Evolutionary conservation across 2,329 filamentous ascomycete species (phyloP), one percentile per base, ranked within the genome.

Genomic region (Fusarium tricinctum): DNA sequence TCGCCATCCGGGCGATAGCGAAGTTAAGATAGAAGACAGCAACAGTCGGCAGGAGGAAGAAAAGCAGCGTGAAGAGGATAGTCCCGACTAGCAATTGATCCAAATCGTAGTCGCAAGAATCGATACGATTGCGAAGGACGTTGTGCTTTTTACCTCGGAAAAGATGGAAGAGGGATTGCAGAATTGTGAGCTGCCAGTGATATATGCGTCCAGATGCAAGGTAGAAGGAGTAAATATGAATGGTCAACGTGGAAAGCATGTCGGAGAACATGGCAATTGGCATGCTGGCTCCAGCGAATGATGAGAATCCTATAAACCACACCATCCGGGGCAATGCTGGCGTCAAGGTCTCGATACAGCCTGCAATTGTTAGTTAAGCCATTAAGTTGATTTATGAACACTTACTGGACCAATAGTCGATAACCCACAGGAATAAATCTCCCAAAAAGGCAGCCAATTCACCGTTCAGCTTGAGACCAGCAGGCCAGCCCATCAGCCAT

Each of bases 131-230:
- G 65, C 97, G 92, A 22, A 99, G 87, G 17, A 99, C 91, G 72
- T 99, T 99, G 77, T 97, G 92, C 79, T 99, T 99, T 83, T 97
- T 98, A 60, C 96, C 97, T 32, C 95, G 92, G 77, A 99, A 99
- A 12, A 99, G 89, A 78, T 99, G 97, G 79, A 99, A 99, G n/a
- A 99, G 89, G 13, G 95, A 98, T 69, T 95, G 91, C 69, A 99
- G 91, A 66, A 99, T 98, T 5, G 92, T 97, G 64, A 99, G 89
- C 80, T 99, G 96, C 96, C 96, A 99, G 81, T 98, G 94, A 80
- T 95, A 99, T 74, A 99, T 98, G 51, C 96, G 91, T 4, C 96
- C 96, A 10, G 94, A 97, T 17, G 97, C 95, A 58, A 98, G 91
- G 79, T 99, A 99, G 79, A 99, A 99, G 2, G 92, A 97, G 82